Evolutionary conservation across 1,284 basidiomycete species (phyloP), one percentile per base, ranked within the genome.

Genomic region (Hemileia vastatrix): DNA sequence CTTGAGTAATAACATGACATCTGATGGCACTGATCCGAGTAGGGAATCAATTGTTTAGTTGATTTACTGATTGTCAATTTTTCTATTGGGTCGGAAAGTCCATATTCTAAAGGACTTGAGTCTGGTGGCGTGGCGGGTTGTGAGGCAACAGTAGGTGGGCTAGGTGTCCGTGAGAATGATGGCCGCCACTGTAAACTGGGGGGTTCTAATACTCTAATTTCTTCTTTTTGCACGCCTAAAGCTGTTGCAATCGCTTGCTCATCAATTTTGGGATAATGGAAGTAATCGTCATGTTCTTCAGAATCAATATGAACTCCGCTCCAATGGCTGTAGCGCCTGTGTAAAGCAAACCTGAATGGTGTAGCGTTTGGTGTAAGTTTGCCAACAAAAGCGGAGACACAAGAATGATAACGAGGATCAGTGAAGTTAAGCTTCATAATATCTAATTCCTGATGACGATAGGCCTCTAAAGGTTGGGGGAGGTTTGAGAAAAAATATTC

Each of bases 371-470:
- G 70, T 36, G 77, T 76, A 64, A 77, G 68, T 68, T 80, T 80
- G 24, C 78, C 72, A 23, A 79, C 76, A 66, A 80, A 80, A 31
- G 73, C 76, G 57, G 74, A 71, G 49, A 78, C 75, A 27, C 79
- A 76, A 2, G 68, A 65, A 60, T 77, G 73, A 61, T 79, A 80
- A 43, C 79, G 71, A 3, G 76, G 76, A 65, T 80, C 78, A 70
- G 77, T 79, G 44, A 74, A 76, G 71, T 80, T 78, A 15, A 79
- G 69, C 27, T 77, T 70, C 79, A 79, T 80, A 67, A 78, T 75
- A n/a, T 74, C 76, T 11, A 80, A 71, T 67, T 80, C 79, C 64
- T 76, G 73, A 65, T 71, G 71, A 21, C 79, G 72, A 68, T 76
- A 78, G 21, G 73, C 67, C 8, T 73, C 64, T 4, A 77, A 66